These are phyloP conservation scores for Atractiella rhizophila DNA, from an alignment of 768 basidiomycete species.

Conservation along the genomic window DNA sequence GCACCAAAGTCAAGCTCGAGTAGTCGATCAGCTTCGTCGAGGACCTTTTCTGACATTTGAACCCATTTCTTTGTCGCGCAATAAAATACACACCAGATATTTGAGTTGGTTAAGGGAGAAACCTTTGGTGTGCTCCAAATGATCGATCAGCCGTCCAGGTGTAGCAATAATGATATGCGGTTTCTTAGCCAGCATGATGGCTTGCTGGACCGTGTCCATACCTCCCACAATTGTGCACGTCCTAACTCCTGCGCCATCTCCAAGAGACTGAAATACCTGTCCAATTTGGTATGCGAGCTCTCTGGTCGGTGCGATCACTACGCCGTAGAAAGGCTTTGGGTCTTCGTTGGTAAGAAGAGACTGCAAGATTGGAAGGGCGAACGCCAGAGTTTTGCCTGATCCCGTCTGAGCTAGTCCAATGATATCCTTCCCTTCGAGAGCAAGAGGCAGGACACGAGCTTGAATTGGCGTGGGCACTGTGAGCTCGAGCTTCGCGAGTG, in stretches of 20 bases:
- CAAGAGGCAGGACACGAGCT: conserved; percentile 53
- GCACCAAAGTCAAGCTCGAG: conserved; percentile 91
- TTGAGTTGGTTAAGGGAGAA: conserved; percentile 64
- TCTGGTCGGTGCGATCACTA: conserved; percentile 85
- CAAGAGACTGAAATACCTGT: conserved; percentile 81
- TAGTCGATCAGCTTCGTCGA: conserved; percentile 88
- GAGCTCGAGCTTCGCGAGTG: conserved; percentile 55
- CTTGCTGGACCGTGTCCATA: conserved; percentile 68
- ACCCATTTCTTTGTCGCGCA: not conserved
- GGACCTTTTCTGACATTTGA: conserved; percentile 32
- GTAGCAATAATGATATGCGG: conserved; percentile 92
- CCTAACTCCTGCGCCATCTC: conserved; percentile 74
- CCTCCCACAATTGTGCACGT: conserved; percentile 86
- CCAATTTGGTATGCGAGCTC: conserved; percentile 95
- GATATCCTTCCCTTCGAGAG: conserved; percentile 73
- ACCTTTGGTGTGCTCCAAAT: conserved; percentile 90
- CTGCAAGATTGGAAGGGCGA: conserved; percentile 83
- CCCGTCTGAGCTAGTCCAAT: conserved; percentile 97
- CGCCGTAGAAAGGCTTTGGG: conserved; percentile 74
- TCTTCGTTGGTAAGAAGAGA: conserved; percentile 77
- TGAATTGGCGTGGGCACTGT: conserved; percentile 80
- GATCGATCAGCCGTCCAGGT: conserved; percentile 73
- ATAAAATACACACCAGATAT: conserved; percentile 42
- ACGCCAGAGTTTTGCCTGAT: conserved; percentile 92
- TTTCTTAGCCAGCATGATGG: conserved; percentile 70